Evolutionary conservation across 192 early-diverging fungal species (phyloP).

Genomic region (Mortierella hygrophila): DNA sequence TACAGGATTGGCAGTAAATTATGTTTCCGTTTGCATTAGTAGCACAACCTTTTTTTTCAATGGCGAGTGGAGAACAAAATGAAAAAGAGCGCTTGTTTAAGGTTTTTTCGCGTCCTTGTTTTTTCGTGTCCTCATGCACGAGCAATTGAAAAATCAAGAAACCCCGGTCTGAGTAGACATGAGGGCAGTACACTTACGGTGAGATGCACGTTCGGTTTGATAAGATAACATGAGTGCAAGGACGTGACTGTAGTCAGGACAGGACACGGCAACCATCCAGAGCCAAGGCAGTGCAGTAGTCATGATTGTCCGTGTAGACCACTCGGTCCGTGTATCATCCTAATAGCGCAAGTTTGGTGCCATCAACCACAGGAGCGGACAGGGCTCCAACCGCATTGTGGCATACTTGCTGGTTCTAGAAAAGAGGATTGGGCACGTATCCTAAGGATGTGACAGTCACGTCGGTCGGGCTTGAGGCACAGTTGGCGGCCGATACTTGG

Average conservation of each 20-base stretch:
- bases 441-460: slow-evolving; percentile 13
- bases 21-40: too few species aligned
- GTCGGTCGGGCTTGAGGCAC: slow-evolving; percentile 9
- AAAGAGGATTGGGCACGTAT: slow-evolving; percentile 16
- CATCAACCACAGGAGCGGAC: not conserved
- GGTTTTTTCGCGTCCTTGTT: too few species aligned
- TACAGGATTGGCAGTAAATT: too few species aligned
- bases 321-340: slow-evolving; percentile 9
- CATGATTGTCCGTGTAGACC: slow-evolving; percentile 26
- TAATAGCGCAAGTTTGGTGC: slow-evolving; percentile 3
- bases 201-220: slow-evolving; percentile 14
- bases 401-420: slow-evolving; percentile 10
- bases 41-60: too few species aligned
- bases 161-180: too few species aligned
- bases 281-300: slow-evolving; percentile 14
- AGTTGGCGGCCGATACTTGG: slow-evolving; percentile 18
- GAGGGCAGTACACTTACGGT: slow-evolving; percentile 3
- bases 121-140: too few species aligned
- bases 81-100: too few species aligned
- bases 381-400: slow-evolving; percentile 1
- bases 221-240: slow-evolving; percentile 11
- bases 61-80: too few species aligned
- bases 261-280: slow-evolving; percentile 17
- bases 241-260: slow-evolving; percentile 16
- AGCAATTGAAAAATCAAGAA: too few species aligned